Conservation (phyloP, 805 yeast species). For the Candida qinlingensis region DNA sequence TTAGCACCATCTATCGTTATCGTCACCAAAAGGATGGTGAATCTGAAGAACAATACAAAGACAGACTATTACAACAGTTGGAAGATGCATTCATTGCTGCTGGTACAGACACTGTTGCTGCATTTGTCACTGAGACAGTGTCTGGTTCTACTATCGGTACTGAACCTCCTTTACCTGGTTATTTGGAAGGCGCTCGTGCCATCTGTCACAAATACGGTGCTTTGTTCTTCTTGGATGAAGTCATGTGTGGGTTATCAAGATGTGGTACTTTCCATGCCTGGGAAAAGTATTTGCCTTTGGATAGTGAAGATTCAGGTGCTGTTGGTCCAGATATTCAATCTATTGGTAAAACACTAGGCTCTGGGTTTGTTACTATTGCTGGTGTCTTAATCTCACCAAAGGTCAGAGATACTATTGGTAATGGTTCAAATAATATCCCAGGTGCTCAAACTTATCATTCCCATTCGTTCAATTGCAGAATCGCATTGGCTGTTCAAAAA, state of each 20-base stretch:
- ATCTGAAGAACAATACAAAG: constrained; percentile 31
- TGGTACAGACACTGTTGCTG: constrained; percentile 35
- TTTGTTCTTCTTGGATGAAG: constrained; percentile 41
- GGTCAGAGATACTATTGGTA: constrained; percentile 25
- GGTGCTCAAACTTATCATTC: constrained; percentile 43
- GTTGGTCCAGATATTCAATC: constrained; percentile 38
- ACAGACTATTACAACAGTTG: constrained; percentile 31
- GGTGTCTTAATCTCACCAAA: constrained; percentile 30
- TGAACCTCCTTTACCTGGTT: constrained; percentile 33
- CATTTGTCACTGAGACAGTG: constrained; percentile 36
- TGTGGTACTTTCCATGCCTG: constrained; percentile 38
- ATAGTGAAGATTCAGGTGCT: constrained; percentile 6
- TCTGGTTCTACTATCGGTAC: constrained; percentile 37
- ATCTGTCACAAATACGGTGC: constrained; percentile 43
- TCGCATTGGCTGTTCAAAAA: constrained; percentile 37
- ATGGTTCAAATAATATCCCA: constrained; percentile 17
- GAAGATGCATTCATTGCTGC: constrained; percentile 32
- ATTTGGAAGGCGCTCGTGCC: constrained; percentile 34
- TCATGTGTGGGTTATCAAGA: constrained; percentile 47
- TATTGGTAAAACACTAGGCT: constrained; percentile 38
- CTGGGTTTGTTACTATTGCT: constrained; percentile 39
- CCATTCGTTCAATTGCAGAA: constrained; percentile 36
- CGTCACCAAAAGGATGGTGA: constrained; percentile 21
- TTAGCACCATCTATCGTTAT: constrained; percentile 17
- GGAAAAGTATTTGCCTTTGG: constrained; percentile 25